Evolutionary conservation across 306 rosid genomes (phyloP), one percentile per base, ranked within the genome.

Genomic region (Rosa rugosa): DNA sequence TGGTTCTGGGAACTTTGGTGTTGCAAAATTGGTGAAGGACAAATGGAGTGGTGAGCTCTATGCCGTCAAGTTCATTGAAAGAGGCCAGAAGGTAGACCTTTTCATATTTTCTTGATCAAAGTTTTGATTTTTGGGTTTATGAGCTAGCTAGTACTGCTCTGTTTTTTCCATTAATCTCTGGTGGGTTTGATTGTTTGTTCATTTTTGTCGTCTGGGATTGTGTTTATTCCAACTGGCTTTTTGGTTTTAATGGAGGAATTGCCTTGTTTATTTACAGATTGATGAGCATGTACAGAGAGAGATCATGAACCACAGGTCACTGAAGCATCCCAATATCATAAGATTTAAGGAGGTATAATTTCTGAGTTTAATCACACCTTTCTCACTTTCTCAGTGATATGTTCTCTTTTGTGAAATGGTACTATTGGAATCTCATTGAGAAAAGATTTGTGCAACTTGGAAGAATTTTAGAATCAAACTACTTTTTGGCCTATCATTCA

Each of bases 1-100:
- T 80, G 99, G 99, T 47, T 93, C 99, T 18, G 99, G 99, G 12
- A 96, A 96, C 82, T 96, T 93, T 72, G 98, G 99, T 54, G 97
- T 96, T 20, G 99, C 99, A 20, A 96, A 90, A 84, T 87, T 89
- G 73, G 96, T 87, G 0, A 93, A 89, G 75, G 97, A 93, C 38
- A 96, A 86, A 86, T 76, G 91, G 84, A 89, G 82, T 77, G 92
- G 92, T 31, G 89, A 93, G 75, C 92, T 90, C 25, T 90, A 84
- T n/a, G 99, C 99, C 46, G 80, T 96, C 85, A 96, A 96, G 87
- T 96, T 86, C 38, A 93, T 93, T 57, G 99, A 96, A 85, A 87
- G 94, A 83, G 97, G 99, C 80, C 86, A 70, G 40, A 96, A 96
- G 99, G 99, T 91, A 59, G 56, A 34, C 17, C 45, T 69, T 38